These are phyloP conservation scores for Entelexis sorbosivorans DNA, from an alignment of 1,139 yeast genomes.

Conservation along the genomic window DNA sequence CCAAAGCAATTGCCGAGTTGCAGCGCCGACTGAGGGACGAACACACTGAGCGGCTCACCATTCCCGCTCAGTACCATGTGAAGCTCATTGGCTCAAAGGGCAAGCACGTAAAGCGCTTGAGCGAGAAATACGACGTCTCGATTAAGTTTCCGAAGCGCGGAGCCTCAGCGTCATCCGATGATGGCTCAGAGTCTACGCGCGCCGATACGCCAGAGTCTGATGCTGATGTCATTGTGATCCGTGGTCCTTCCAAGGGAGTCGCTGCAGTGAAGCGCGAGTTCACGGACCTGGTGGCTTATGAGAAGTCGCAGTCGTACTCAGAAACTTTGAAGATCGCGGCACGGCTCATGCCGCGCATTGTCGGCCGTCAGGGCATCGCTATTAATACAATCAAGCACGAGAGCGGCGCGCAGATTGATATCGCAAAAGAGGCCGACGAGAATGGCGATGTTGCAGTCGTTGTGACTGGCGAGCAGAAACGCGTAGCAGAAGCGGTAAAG, in stretches of 20 bases:
- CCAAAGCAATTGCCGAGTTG: conserved; percentile 44
- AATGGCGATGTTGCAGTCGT: conserved; percentile 42
- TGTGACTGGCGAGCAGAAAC: conserved; percentile 68
- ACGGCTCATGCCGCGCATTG: conserved; percentile 66
- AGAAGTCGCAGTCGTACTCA: conserved; percentile 72
- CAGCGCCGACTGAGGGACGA: conserved; percentile 82
- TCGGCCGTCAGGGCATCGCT: conserved; percentile 80
- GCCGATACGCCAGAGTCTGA: conserved; percentile 30
- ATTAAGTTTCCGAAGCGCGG: conserved; percentile 53
- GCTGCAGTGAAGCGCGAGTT: conserved; percentile 78
- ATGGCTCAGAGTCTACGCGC: conserved; percentile 74
- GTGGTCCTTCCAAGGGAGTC: conserved; percentile 89
- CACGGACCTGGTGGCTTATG: conserved; percentile 72
- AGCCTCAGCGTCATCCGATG: conserved; percentile 50
- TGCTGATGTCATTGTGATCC: conserved; percentile 59
- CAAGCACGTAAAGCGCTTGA: conserved; percentile 69
- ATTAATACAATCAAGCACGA: conserved; percentile 76
- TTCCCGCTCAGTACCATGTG: conserved; percentile 72
- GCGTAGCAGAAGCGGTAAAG: conserved; percentile 62
- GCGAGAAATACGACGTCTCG: conserved; percentile 75
- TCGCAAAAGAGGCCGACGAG: conserved; percentile 29
- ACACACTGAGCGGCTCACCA: conserved; percentile 46
- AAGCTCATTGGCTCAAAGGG: conserved; percentile 80
- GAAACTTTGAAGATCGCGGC: conserved; percentile 55
- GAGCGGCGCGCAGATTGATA: conserved; percentile 61